These are phyloP conservation scores for Xylaria digitata DNA, from an alignment of 2,329 filamentous ascomycete genomes.

Conservation along the genomic window DNA sequence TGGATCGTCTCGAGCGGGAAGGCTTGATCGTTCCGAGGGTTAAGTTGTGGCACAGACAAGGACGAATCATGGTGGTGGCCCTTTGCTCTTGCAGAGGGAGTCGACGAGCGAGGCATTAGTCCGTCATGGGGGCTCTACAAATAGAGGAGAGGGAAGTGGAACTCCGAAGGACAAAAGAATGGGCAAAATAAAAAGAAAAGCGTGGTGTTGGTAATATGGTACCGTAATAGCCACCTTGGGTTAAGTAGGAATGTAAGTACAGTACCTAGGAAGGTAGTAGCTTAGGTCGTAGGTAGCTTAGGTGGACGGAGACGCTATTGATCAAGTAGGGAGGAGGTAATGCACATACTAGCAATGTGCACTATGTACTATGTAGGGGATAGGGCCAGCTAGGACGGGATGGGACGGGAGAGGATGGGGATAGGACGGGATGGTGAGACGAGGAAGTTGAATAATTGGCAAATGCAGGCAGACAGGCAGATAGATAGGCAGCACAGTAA, in stretches of 20 bases:
- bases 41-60: conserved; percentile 24
- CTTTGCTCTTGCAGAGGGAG: conserved; percentile 15
- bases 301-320: no score
- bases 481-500: no score
- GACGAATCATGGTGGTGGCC: conserved; percentile 27
- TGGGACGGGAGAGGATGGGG: background rate
- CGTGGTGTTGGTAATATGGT: background rate
- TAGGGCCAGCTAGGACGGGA: background rate
- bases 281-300: no score
- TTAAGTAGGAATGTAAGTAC: background rate
- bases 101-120: conserved; percentile 39
- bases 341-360: background rate
- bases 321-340: no score
- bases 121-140: conserved; percentile 8
- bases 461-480: no score
- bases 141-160: conserved; percentile 26
- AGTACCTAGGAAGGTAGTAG: background rate
- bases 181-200: background rate
- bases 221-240: background rate
- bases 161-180: background rate
- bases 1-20: conserved; percentile 47
- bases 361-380: no score
- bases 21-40: conserved; percentile 40
- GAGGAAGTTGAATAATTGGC: background rate
- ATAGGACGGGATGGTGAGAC: conserved; percentile 1